Evolutionary conservation across 305 asterid species (phyloP).

Genomic region (Solanum hybrid): DNA sequence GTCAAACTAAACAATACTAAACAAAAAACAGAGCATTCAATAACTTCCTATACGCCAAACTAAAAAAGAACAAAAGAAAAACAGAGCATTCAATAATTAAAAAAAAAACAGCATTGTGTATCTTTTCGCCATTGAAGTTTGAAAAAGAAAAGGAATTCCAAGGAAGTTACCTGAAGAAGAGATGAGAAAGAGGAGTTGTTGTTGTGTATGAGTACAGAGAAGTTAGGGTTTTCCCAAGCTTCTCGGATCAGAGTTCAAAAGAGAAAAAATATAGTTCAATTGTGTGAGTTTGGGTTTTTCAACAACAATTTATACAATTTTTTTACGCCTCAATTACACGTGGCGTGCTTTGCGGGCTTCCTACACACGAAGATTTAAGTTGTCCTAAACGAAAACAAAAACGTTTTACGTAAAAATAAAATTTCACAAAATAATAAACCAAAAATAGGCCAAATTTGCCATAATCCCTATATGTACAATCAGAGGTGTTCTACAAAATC

Average conservation of each 20-base stretch:
- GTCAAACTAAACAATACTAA: neutral
- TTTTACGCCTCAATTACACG: neutral
- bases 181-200: neutral
- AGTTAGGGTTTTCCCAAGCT: neutral
- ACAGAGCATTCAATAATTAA: neutral
- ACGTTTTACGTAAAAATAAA: neutral
- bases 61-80: no score
- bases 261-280: neutral
- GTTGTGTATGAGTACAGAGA: neutral
- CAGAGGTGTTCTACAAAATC: neutral
- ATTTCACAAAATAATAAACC: neutral
- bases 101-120: neutral
- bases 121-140: neutral
- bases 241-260: neutral
- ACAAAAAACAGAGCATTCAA: neutral
- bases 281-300: neutral
- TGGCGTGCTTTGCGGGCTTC: neutral
- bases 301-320: neutral
- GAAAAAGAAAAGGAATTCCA: neutral
- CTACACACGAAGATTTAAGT: neutral
- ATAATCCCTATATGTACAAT: neutral
- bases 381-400: neutral
- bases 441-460: neutral
- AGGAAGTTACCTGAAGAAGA: neutral
- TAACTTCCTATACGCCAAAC: neutral